Base-by-base conservation (phyloP, 805 yeast species). In the Ogataea polymorpha region DNA sequence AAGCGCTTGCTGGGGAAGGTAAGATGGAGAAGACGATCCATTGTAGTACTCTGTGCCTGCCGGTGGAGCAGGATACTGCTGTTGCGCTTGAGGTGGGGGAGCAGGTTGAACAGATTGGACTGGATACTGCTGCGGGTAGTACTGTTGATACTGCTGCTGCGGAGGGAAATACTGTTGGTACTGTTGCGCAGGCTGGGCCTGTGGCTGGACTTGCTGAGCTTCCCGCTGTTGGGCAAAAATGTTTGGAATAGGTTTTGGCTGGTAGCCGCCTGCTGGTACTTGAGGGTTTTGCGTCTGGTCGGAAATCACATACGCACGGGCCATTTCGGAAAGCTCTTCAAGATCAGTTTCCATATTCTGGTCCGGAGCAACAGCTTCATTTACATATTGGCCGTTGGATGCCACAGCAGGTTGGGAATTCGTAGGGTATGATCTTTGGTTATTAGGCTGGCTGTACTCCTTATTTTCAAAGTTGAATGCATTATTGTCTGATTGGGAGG, bases 311-410 rank as follows among this genome's bases (percentile, higher is more conserved):
- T 59, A 61, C 26, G 54, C 58, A 20, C 53, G 59, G 5, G 62
- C 62, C 55, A 59, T 48, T 27, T 61, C 53, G 14, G 65, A 56
- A 17, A 65, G 42, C 29, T 61, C 65, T 41, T 55, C 63, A 32
- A 58, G 44, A 33, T 60, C 64, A 15, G 54, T 50, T n/a, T 56
- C 62, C 23, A 45, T 45, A 41, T 40, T 46, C 16, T 51, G 53
- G 39, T 13, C 39, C n/a, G 12, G 17, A 15, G 6, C 40, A 26
- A 13, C 40, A 37, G 20, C 21, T 34, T 21, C 32, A 55, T 21
- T 31, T 21, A 32, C 26, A 13, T 11, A 11, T 12, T 24, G 27
- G 8, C 27, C 27, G 18, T 21, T 23, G n/a, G 45, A 15, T 12
- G 27, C 13, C 27, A 28, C 42, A 5, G 44, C 45, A 23, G 35